A percentile compares a stretch with the other conserved stretches of the same genome.
These are phyloP conservation scores for Blumeria hordei DNA, from an alignment of 2,329 filamentous ascomycete genomes.

Conservation along the genomic window DNA sequence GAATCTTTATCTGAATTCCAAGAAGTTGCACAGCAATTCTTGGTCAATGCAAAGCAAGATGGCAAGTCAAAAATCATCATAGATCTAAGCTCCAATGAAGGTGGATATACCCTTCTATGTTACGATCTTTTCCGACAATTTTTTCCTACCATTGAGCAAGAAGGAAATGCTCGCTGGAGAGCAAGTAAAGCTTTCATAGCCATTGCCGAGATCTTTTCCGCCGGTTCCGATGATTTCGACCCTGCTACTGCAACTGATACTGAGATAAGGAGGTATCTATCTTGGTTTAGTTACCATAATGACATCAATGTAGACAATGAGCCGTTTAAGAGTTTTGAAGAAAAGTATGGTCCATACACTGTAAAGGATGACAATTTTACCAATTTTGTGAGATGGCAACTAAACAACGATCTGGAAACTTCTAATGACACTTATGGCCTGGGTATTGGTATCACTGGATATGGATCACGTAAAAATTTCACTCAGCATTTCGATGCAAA, in stretches of 20 bases:
- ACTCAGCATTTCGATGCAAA: conserved; percentile 18
- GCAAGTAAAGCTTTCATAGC: conserved; percentile 8
- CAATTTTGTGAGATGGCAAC: conserved; percentile 9
- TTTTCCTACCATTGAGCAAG: conserved; percentile 3
- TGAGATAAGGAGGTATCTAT: too few relatives aligned
- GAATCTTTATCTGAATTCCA: conserved; percentile 11
- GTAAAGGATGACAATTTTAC: conserved; percentile 10
- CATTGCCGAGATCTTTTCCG: conserved; percentile 7
- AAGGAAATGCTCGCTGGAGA: conserved; percentile 9
- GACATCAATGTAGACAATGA: conserved; percentile 11
- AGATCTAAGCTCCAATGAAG: conserved; percentile 23
- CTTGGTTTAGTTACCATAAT: too few relatives aligned
- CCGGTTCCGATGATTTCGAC: conserved; percentile 10
- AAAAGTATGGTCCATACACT: conserved; percentile 10
- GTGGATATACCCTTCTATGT: too few relatives aligned
- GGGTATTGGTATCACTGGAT: conserved; percentile 15
- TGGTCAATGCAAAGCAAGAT: conserved; percentile 20
- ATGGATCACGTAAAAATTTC: conserved; percentile 11
- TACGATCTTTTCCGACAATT: too few relatives aligned
- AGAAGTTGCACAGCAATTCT: conserved; percentile 16
- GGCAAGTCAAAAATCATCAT: conserved; percentile 36
- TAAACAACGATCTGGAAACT: conserved; percentile 5
- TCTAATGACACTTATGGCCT: conserved; percentile 7
- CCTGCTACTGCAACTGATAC: conserved; percentile 5
- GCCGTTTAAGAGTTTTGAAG: conserved; percentile 8